phyloP scores from a whole-genome alignment of 1,284 basidiomycete genomes.

The Boletus sp. region DNA sequence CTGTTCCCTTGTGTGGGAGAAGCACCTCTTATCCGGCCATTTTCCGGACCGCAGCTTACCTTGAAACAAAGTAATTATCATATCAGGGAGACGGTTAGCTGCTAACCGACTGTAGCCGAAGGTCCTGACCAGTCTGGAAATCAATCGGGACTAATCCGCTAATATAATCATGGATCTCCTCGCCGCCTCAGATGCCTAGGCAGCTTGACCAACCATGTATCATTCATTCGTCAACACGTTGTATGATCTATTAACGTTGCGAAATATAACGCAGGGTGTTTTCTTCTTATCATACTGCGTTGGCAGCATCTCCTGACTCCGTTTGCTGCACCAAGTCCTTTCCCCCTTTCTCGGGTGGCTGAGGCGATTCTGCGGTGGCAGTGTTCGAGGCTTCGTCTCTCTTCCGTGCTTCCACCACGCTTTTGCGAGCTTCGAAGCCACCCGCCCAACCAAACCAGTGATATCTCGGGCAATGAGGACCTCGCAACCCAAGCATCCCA shows the following conservation, averaged over 20 bases:
- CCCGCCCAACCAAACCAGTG: constrained; percentile 59
- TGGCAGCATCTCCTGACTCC: background rate
- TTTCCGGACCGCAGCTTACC: background rate
- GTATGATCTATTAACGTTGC: no score
- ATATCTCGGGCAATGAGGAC: constrained; percentile 47
- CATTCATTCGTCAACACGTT: background rate
- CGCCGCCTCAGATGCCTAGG: background rate
- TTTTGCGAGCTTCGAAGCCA: constrained; percentile 41
- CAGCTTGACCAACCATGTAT: background rate
- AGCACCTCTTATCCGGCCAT: background rate
- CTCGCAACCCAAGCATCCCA: constrained; percentile 45
- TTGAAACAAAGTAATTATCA: background rate
- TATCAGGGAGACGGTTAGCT: no score
- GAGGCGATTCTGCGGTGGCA: background rate
- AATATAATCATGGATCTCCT: background rate
- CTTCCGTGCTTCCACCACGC: constrained; percentile 15
- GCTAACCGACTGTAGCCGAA: no score
- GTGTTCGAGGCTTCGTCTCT: background rate
- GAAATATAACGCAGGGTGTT: no score
- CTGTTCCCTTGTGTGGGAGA: background rate
- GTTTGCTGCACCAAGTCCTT: background rate
- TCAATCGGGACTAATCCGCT: no score
- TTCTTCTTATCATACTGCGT: constrained; percentile 4
- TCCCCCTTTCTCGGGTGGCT: constrained; percentile 12
- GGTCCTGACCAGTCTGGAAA: no score